Evolutionary conservation across 225 moss, liverwort and hornwort species (phyloP).

Genomic region (Takakia lepidozioides): DNA sequence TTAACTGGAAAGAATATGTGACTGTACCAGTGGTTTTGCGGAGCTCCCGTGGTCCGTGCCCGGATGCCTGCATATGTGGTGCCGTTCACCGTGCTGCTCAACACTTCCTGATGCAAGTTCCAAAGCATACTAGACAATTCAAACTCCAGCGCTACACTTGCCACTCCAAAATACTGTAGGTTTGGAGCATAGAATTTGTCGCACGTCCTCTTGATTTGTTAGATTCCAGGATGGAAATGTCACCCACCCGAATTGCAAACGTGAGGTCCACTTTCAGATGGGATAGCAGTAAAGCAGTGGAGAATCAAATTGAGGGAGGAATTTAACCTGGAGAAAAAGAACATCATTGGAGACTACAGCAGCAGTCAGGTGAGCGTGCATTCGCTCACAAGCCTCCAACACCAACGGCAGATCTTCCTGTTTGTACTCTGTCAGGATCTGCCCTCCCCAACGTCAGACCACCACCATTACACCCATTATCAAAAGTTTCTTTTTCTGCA

Average conservation of each 20-base stretch:
- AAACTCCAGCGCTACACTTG: too few species aligned
- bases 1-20: neutral
- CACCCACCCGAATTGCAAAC: too few species aligned
- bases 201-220: too few species aligned
- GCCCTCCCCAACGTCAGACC: conserved; percentile 1
- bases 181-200: too few species aligned
- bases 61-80: conserved; percentile 97
- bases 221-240: too few species aligned
- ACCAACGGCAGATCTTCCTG: conserved; percentile 68
- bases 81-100: conserved; percentile 91
- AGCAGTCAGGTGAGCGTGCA: conserved; percentile 94
- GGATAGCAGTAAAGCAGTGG: too few species aligned
- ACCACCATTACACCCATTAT: neutral
- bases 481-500: neutral
- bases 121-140: neutral
- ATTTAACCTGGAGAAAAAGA: conserved; percentile 90
- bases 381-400: conserved; percentile 95
- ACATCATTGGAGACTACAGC: conserved; percentile 95
- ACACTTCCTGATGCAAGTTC: conserved; percentile 45
- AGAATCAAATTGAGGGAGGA: too few species aligned
- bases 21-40: conserved; percentile 92
- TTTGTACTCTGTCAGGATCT: conserved; percentile 82
- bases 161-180: too few species aligned
- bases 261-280: too few species aligned
- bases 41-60: conserved; percentile 95